A percentile compares a stretch with the other conserved stretches of the same genome.
Conservation (phyloP, 148 eudicot species). For the Selenicereus undatus region DNA sequence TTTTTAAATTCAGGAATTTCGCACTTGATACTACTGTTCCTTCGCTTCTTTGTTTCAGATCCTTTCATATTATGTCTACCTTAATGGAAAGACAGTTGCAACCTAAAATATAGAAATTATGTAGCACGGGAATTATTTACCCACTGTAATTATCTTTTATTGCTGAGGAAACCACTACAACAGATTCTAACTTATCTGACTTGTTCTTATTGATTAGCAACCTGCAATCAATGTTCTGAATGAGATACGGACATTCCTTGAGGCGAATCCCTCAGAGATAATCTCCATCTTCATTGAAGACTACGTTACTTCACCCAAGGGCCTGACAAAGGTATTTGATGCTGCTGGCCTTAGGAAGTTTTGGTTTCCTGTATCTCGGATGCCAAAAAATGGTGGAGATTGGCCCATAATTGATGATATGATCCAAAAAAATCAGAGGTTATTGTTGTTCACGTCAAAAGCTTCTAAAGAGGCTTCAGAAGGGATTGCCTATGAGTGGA, state of each 20-base stretch:
- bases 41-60: too few relatives aligned
- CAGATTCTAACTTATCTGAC: conserved; percentile 6
- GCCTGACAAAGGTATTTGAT: conserved; percentile 75
- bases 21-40: not conserved
- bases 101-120: too few relatives aligned
- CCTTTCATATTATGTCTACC: not conserved
- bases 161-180: not conserved
- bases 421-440: conserved; percentile 66
- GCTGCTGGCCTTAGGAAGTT: conserved; percentile 78
- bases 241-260: conserved; percentile 70
- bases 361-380: conserved; percentile 84
- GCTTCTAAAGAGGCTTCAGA: conserved; percentile 70
- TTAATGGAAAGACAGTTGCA: too few relatives aligned
- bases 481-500: conserved; percentile 97
- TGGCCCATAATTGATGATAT: conserved; percentile 94
- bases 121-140: too few relatives aligned
- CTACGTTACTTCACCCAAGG: conserved; percentile 78
- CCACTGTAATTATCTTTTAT: not conserved
- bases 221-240: conserved; percentile 76
- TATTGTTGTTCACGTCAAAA: conserved; percentile 87
- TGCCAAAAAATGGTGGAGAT: conserved; percentile 82
- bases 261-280: conserved; percentile 68
- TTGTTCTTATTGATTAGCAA: conserved; percentile 45
- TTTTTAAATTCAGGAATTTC: not conserved
- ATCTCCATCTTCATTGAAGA: conserved; percentile 89